A percentile compares a stretch with the other conserved stretches of the same genome.
phyloP scores from a whole-genome alignment of 1,284 basidiomycete species.

The Trametes hirsuta region DNA sequence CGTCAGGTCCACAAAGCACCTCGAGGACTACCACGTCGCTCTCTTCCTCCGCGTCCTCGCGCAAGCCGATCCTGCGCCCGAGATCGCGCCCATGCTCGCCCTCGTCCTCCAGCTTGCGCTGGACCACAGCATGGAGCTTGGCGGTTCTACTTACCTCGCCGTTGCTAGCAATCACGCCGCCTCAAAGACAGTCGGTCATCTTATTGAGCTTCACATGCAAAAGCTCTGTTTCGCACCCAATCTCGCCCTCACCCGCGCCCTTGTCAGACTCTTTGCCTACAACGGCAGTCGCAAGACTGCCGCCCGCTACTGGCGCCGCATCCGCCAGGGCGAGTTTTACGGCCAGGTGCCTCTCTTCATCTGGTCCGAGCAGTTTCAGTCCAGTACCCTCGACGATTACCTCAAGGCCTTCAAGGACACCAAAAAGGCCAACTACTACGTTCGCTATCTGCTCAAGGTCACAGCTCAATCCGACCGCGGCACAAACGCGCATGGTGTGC shows the following conservation, averaged over 20 bases:
- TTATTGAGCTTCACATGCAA: constrained; percentile 14
- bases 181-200: background rate
- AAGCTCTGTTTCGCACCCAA: constrained; percentile 6
- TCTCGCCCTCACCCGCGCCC: constrained; percentile 11
- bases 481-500: background rate
- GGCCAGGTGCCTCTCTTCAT: constrained; percentile 2
- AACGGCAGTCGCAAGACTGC: background rate
- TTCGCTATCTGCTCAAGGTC: constrained; percentile 16
- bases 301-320: constrained; percentile 14
- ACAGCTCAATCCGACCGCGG: constrained; percentile 2
- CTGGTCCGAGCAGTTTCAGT: background rate
- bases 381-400: constrained; percentile 5
- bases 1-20: constrained; percentile 39
- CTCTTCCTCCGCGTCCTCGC: constrained; percentile 55
- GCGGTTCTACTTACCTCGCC: constrained; percentile 4
- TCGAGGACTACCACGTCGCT: constrained; percentile 51
- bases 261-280: constrained; percentile 13
- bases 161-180: constrained; percentile 8
- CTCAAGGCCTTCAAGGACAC: constrained; percentile 10
- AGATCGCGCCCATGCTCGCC: constrained; percentile 3
- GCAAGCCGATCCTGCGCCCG: background rate
- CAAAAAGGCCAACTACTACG: background rate
- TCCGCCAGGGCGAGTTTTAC: constrained; percentile 12
- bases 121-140: constrained; percentile 1
- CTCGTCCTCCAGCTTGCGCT: constrained; percentile 35